A percentile compares a stretch with the other conserved stretches of the same genome.
Evolutionary conservation across 441 rosid genomes (phyloP).

Genomic region (Populus trichocarpa): DNA sequence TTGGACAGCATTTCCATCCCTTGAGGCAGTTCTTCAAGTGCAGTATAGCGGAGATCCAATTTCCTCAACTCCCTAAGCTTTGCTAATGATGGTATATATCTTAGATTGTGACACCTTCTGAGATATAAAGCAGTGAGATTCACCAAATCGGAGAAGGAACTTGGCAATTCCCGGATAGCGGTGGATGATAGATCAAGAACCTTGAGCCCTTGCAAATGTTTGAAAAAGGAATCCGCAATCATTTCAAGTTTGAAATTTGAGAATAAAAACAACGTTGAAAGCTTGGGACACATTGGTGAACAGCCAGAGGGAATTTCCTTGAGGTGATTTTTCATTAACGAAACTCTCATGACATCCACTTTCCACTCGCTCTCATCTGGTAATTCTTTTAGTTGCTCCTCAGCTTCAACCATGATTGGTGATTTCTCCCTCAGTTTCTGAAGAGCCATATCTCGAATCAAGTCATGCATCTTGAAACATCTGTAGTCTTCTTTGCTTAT

Average conservation of each 20-base stretch:
- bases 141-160: not conserved
- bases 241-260: not conserved
- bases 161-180: not conserved
- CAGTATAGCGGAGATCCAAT: not conserved
- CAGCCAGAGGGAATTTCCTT: not conserved
- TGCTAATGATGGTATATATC: not conserved
- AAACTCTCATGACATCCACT: not conserved
- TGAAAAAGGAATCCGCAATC: not conserved
- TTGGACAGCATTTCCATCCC: not conserved
- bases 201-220: not conserved
- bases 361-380: not conserved
- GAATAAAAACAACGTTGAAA: not conserved
- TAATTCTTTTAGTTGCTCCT: not conserved
- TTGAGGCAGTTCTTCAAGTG: not conserved
- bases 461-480: not conserved
- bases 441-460: conserved; percentile 4
- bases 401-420: not conserved
- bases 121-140: not conserved
- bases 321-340: not conserved
- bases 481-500: too few species aligned
- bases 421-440: not conserved
- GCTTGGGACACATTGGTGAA: conserved; percentile 6
- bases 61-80: not conserved
- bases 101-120: not conserved
- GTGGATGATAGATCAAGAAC: not conserved